Percentiles rank a stretch among this genome's conserved stretches.
Evolutionary conservation across 1,284 basidiomycete genomes (phyloP).

Genomic region (Coniferiporia sulphurascens): DNA sequence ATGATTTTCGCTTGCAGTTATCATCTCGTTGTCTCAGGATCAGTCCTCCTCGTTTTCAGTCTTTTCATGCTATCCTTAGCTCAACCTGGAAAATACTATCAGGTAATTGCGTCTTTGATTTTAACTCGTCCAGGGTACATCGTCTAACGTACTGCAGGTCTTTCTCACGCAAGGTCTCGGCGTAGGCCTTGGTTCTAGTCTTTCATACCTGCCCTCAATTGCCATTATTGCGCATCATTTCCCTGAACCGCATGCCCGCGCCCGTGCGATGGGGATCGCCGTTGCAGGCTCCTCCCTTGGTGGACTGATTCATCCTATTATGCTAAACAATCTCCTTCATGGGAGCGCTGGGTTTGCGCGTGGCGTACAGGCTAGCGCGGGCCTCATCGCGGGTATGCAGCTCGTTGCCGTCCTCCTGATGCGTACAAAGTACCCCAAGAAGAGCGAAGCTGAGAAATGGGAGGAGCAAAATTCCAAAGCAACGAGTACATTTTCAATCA

Average conservation of each 20-base stretch:
- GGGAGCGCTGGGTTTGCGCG: conserved; percentile 22
- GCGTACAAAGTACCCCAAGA: conserved; percentile 23
- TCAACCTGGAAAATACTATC: conserved; percentile 37
- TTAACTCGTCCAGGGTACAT: conserved; percentile 27
- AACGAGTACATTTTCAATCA: not conserved
- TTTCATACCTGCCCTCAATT: conserved; percentile 22
- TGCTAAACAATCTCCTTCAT: conserved; percentile 28
- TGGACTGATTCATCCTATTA: conserved; percentile 27
- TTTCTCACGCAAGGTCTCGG: conserved; percentile 23
- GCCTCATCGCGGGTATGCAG: conserved; percentile 24
- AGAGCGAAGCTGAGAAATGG: not conserved
- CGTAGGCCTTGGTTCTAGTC: conserved; percentile 19
- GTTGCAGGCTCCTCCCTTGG: conserved; percentile 25
- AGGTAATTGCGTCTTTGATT: conserved; percentile 28
- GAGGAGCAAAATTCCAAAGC: not conserved
- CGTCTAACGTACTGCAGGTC: conserved; percentile 23
- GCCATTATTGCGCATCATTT: conserved; percentile 23
- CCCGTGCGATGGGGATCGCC: conserved; percentile 22
- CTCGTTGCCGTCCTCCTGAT: conserved; percentile 26
- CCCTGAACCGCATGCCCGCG: conserved; percentile 14
- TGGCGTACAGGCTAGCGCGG: conserved; percentile 28
- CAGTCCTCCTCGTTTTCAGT: conserved; percentile 34
- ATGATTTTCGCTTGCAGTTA: conserved; percentile 26
- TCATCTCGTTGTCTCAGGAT: conserved; percentile 35
- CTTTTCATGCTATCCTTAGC: conserved; percentile 42